Evolutionary conservation across 371 early-diverging fungal species (phyloP).

Genomic region (Mucor circinelloides): DNA sequence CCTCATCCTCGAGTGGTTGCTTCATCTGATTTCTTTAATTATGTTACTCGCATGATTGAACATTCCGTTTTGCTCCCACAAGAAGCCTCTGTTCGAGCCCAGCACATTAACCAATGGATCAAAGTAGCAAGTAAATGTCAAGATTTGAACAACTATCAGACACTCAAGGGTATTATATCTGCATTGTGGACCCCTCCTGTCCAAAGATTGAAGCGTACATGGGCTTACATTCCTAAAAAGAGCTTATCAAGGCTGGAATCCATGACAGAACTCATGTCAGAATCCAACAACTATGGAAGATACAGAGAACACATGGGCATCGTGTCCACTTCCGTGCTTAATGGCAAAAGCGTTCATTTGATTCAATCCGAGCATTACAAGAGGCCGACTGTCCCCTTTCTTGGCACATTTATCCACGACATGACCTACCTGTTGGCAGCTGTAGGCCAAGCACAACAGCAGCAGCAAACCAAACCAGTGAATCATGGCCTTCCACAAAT

Average conservation of each 20-base stretch:
- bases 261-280: conserved; percentile 67
- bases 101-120: conserved; percentile 73
- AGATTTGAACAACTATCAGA: conserved; percentile 74
- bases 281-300: conserved; percentile 70
- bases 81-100: conserved; percentile 66
- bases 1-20: conserved; percentile 74
- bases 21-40: conserved; percentile 84
- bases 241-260: conserved; percentile 61
- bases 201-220: conserved; percentile 74
- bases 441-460: conserved; percentile 40
- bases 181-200: conserved; percentile 80
- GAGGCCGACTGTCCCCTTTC: conserved; percentile 74
- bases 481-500: not conserved
- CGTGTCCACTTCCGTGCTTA: conserved; percentile 36
- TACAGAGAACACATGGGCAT: conserved; percentile 73
- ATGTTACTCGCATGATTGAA: conserved; percentile 76
- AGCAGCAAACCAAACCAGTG: conserved; percentile 9
- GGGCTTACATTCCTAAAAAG: conserved; percentile 77
- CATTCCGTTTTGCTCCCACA: conserved; percentile 67
- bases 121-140: conserved; percentile 69
- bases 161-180: conserved; percentile 72
- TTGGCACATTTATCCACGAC: conserved; percentile 82
- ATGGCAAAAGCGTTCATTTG: conserved; percentile 39
- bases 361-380: conserved; percentile 51
- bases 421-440: conserved; percentile 75